These are phyloP conservation scores for Pythium diclinum DNA, from an alignment of 352 stramenopile genomes.

Conservation along the genomic window DNA sequence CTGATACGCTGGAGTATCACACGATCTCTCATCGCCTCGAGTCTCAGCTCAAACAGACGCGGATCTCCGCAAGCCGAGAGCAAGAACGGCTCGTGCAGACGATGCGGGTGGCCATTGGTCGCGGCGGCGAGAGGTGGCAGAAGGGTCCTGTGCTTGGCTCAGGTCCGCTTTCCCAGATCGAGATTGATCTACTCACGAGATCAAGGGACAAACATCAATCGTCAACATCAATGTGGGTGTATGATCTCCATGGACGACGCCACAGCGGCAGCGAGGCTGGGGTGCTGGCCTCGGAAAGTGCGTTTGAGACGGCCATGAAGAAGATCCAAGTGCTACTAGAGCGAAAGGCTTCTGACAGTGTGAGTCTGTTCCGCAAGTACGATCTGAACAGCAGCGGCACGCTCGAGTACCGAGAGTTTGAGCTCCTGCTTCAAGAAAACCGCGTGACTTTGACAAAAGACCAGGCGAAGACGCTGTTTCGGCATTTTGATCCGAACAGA, in stretches of 20 bases:
- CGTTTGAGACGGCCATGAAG: slow-evolving; percentile 46
- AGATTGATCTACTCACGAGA: slow-evolving; percentile 34
- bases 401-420: slow-evolving; percentile 46
- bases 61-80: slow-evolving; percentile 40
- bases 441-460: slow-evolving; percentile 34
- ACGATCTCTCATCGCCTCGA: slow-evolving; percentile 37
- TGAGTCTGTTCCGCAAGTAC: slow-evolving; percentile 46
- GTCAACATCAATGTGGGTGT: slow-evolving; percentile 31
- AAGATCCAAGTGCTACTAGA: slow-evolving; percentile 50
- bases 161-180: slow-evolving; percentile 43
- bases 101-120: slow-evolving; percentile 31
- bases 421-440: slow-evolving; percentile 32
- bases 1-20: slow-evolving; percentile 59
- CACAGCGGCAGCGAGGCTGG: slow-evolving; percentile 31
- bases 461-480: slow-evolving; percentile 43
- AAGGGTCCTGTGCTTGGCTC: slow-evolving; percentile 38
- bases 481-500: slow-evolving; percentile 44
- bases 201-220: background rate
- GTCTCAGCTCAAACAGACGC: slow-evolving; percentile 39
- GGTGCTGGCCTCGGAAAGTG: slow-evolving; percentile 27
- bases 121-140: slow-evolving; percentile 29
- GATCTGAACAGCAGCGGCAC: slow-evolving; percentile 48
- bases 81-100: slow-evolving; percentile 40
- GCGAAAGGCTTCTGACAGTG: slow-evolving; percentile 8
- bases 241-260: slow-evolving; percentile 61